phyloP scores from a whole-genome alignment of 2,329 filamentous ascomycete species.

The Diaporthe destruens region DNA sequence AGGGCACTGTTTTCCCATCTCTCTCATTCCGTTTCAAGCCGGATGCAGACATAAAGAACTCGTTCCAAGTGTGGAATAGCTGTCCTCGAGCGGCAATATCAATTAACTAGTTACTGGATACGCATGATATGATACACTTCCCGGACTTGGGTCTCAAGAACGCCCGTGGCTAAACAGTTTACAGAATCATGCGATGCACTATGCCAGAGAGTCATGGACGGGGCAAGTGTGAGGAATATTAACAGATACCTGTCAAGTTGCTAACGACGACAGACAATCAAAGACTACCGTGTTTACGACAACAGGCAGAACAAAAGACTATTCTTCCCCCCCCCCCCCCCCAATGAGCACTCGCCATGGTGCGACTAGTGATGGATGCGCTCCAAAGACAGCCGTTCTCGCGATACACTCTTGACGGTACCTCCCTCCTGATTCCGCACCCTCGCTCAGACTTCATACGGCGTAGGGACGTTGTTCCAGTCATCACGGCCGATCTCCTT shows the following conservation, averaged over 20 bases:
- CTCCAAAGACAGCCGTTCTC: not conserved
- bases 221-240: not conserved
- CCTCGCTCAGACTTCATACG: not conserved
- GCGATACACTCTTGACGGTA: not conserved
- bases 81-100: not conserved
- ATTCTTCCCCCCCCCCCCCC: too few species aligned
- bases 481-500: not conserved
- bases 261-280: not conserved
- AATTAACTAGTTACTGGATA: not conserved
- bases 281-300: not conserved
- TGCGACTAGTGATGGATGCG: too few species aligned
- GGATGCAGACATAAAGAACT: not conserved
- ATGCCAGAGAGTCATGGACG: not conserved
- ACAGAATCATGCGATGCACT: slow-evolving; percentile 1
- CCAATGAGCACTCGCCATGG: too few species aligned
- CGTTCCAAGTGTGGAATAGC: not conserved
- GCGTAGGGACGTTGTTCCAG: not conserved
- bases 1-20: not conserved
- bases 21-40: not conserved
- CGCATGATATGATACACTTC: slow-evolving; percentile 3
- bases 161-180: not conserved
- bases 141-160: not conserved
- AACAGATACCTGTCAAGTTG: accelerated
- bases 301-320: too few species aligned
- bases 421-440: not conserved